Base-by-base conservation (phyloP, 75 land plant species). In the Isoetes taiwanensis region DNA sequence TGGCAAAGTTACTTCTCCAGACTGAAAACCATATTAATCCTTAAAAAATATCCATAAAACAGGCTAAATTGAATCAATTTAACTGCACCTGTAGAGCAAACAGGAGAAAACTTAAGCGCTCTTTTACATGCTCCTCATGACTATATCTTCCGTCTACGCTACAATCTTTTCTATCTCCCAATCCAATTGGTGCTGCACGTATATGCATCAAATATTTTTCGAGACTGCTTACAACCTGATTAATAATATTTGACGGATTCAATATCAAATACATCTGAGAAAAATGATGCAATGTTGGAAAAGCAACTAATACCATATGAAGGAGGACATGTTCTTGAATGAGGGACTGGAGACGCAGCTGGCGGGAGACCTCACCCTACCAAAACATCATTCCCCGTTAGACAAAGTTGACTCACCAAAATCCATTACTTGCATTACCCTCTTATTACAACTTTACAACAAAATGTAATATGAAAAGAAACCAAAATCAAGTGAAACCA, bases 141-240 rank as follows among this genome's bases (percentile, higher is more conserved):
- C 20, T 39, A 20, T 29, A 66, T 8, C 12, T 23, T 6, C 20
- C 24, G 10, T 59, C 52, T 30, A n/a, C n/a, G n/a, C n/a, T n/a
- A n/a, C n/a, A n/a, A n/a, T n/a, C n/a, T n/a, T n/a, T n/a, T n/a
- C n/a, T n/a, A n/a, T n/a, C n/a, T n/a, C n/a, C n/a, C n/a, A n/a
- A n/a, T n/a, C n/a, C n/a, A n/a, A n/a, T n/a, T n/a, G n/a, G n/a
- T n/a, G n/a, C n/a, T n/a, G n/a, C n/a, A n/a, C n/a, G n/a, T n/a
- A n/a, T n/a, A n/a, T 6, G 6, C 25, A 38, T 33, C 52, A 66
- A 34, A 20, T 66, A 59, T 12, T 59, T 27, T 34, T 43, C 69
- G 16, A 66, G 38, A 28, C 56, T 66, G 25, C 42, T 66, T 10
- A 66, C 69, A 59, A 66, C 63, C 69, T 65, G 65, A 56, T 14